Conservation (phyloP, 2,329 filamentous ascomycete species). For the Exophiala calicioides region DNA sequence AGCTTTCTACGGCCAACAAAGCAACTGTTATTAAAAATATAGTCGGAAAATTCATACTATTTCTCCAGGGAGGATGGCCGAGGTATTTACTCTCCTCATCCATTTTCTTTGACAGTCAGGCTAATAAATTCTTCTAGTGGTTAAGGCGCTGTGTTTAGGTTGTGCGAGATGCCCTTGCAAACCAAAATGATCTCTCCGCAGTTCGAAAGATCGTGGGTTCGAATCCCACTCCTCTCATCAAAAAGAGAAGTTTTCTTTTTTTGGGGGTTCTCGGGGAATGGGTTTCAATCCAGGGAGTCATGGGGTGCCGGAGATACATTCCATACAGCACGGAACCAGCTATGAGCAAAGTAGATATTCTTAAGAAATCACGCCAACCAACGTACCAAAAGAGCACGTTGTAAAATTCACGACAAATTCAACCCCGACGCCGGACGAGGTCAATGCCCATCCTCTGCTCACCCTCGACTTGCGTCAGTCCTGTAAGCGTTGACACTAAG, state of each 20-base stretch:
- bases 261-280: neutral
- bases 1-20: neutral
- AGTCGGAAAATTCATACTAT: conserved; percentile 1
- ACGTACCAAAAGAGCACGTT: no score
- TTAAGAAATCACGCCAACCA: no score
- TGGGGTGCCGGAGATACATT: no score
- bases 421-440: no score
- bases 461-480: no score
- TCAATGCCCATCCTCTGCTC: no score
- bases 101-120: conserved; percentile 1
- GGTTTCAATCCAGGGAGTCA: neutral
- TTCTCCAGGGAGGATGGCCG: conserved; percentile 22
- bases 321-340: no score
- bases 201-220: conserved; percentile 34
- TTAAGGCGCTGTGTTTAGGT: conserved; percentile 36
- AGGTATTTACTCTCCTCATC: conserved; percentile 3
- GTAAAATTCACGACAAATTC: no score
- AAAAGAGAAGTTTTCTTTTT: neutral
- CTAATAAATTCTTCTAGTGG: conserved; percentile 18
- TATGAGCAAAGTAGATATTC: no score
- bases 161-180: conserved; percentile 6
- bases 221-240: conserved; percentile 31
- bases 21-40: neutral
- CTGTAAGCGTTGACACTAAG: no score
- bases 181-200: no score